phyloP scores from a whole-genome alignment of 495 filamentous ascomycete genomes.

The Clavariopsis aquatica region DNA sequence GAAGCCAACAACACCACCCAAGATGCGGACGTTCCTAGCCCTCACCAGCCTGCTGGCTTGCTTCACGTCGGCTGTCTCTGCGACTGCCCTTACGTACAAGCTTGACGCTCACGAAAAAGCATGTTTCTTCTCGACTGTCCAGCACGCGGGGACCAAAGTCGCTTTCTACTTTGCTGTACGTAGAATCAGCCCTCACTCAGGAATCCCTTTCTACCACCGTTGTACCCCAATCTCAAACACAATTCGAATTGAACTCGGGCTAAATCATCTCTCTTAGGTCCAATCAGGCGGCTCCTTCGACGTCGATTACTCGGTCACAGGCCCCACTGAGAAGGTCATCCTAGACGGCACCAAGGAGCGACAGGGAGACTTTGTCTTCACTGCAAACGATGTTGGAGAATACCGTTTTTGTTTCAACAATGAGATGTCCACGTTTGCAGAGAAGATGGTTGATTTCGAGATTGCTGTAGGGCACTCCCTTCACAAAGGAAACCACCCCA shows the following conservation, averaged over 20 bases:
- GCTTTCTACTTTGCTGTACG: conserved; percentile 98
- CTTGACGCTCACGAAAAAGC: conserved; percentile 86
- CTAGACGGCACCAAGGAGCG: conserved; percentile 88
- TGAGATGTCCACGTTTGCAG: conserved; percentile 94
- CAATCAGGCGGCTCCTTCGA: conserved; percentile 97
- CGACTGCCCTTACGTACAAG: conserved; percentile 94
- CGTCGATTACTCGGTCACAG: conserved; percentile 86
- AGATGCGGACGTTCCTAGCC: conserved; percentile 38
- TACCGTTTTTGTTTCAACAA: conserved; percentile 99
- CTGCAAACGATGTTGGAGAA: conserved; percentile 87
- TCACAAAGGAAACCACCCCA: no score
- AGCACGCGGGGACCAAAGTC: conserved; percentile 77
- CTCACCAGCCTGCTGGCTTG: conserved; percentile 63
- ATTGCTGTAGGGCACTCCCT: conserved; percentile 82
- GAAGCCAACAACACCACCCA: conserved; percentile 18
- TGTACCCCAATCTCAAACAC: background rate
- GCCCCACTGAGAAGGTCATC: conserved; percentile 78
- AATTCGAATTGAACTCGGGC: background rate
- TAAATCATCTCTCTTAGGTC: conserved; percentile 58
- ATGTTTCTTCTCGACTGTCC: conserved; percentile 85
- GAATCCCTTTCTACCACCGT: background rate
- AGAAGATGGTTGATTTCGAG: conserved; percentile 99
- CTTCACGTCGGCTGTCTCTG: conserved; percentile 59
- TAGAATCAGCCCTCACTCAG: conserved; percentile 15
- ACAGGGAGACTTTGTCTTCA: conserved; percentile 98